A percentile compares a stretch with the other conserved stretches of the same genome.
phyloP scores from a whole-genome alignment of 371 early-diverging fungal genomes.

The Mortierella sp. region DNA sequence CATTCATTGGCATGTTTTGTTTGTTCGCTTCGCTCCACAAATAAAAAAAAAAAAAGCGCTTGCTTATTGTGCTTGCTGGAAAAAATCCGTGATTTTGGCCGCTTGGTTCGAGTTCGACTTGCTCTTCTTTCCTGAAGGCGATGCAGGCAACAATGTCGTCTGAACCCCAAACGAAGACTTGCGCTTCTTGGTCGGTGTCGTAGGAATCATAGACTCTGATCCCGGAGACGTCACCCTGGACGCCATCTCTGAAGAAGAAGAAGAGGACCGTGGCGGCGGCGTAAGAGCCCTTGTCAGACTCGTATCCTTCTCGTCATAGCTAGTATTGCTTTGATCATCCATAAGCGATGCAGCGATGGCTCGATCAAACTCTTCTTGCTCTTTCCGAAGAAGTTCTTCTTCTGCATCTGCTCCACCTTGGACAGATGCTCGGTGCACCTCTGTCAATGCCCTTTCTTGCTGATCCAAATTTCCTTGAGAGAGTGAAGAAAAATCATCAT shows the following conservation, averaged over 20 bases:
- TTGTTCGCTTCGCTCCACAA: too few relatives aligned
- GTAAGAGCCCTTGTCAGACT: background rate
- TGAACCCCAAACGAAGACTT: background rate
- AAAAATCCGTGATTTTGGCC: conserved; percentile 43
- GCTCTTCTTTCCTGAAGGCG: conserved; percentile 15
- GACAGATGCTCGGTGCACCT: background rate
- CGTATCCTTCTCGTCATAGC: background rate
- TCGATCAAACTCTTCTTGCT: conserved; percentile 36
- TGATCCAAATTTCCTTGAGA: background rate
- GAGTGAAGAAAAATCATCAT: conserved; percentile 12
- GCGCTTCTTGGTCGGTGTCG: conserved; percentile 23
- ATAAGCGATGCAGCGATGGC: conserved; percentile 42
- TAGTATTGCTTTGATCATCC: background rate
- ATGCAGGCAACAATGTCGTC: conserved; percentile 2
- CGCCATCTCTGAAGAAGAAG: conserved; percentile 1
- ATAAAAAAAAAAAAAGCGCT: background rate
- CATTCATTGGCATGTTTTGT: too few relatives aligned
- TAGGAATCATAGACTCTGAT: background rate
- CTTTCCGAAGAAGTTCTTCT: conserved; percentile 13
- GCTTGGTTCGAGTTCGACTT: conserved; percentile 22
- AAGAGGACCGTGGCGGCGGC: background rate
- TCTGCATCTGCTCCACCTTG: background rate
- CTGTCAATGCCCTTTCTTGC: background rate
- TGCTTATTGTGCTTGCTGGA: conserved; percentile 11
- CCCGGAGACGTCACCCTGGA: background rate